Conservation (phyloP, 352 stramenopile genomes). For the Phytopythium cucurbitacearum region DNA sequence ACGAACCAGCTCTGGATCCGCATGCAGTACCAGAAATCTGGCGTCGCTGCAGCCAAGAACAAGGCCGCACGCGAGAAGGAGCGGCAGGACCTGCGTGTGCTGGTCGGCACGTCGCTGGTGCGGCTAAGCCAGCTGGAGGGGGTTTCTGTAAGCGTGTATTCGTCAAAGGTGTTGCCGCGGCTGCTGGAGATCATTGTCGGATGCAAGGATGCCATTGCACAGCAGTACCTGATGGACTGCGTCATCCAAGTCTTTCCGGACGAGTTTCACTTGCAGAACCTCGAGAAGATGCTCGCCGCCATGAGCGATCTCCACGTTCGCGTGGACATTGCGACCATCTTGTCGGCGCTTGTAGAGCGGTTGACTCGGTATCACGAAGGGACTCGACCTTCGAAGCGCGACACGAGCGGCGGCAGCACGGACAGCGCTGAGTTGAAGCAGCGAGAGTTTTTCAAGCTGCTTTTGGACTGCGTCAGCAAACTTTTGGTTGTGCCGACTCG, state of each 20-base stretch:
- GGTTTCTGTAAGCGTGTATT: conserved; percentile 89
- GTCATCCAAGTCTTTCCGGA: conserved; percentile 98
- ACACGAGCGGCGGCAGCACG: conserved; percentile 1
- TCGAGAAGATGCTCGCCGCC: conserved; percentile 86
- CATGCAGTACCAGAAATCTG: conserved; percentile 90
- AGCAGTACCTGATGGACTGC: conserved; percentile 99
- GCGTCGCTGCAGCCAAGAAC: conserved; percentile 63
- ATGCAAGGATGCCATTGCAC: conserved; percentile 95
- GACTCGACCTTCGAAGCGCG: conserved; percentile 14
- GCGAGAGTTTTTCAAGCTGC: conserved; percentile 14
- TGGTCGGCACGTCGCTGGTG: conserved; percentile 98
- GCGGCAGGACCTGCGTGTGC: conserved; percentile 93
- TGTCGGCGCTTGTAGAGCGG: conserved; percentile 93
- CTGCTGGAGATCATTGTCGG: conserved; percentile 93
- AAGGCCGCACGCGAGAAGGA: conserved; percentile 73
- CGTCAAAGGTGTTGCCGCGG: conserved; percentile 83
- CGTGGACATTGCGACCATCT: conserved; percentile 89
- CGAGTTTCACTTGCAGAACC: conserved; percentile 97
- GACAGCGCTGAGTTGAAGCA: conserved; percentile 13
- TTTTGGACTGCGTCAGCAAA: conserved; percentile 8
- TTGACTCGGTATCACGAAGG: conserved; percentile 86
- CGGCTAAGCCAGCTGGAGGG: conserved; percentile 95
- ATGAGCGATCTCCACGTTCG: conserved; percentile 86
- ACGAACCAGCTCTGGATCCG: conserved; percentile 99
- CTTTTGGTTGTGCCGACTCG: not conserved